These are phyloP conservation scores for Brettanomyces sp. DNA, from an alignment of 805 yeast genomes.

Conservation along the genomic window DNA sequence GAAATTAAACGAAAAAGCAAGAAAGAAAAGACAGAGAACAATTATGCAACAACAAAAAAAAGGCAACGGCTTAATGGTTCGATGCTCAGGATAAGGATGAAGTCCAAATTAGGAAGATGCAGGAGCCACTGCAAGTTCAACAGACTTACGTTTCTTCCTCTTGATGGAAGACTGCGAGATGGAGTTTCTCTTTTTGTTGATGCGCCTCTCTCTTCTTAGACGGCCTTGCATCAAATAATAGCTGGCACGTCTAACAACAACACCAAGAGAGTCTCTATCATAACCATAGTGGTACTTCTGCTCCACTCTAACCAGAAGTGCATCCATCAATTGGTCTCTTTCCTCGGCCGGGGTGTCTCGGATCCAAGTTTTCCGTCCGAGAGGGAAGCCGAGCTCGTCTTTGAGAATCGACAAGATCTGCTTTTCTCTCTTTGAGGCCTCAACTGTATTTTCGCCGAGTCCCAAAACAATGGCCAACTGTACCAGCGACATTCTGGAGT, in stretches of 20 bases:
- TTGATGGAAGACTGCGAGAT: no score
- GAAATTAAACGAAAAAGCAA: no score
- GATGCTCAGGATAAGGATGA: no score
- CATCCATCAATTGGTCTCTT: conserved; percentile 38
- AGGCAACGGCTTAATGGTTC: no score
- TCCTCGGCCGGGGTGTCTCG: conserved; percentile 57
- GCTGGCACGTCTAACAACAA: conserved; percentile 71
- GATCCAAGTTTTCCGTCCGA: conserved; percentile 79
- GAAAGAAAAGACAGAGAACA: no score
- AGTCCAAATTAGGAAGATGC: no score
- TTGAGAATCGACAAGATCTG: conserved; percentile 43
- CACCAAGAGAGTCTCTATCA: conserved; percentile 48
- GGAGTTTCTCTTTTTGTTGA: conserved; percentile 16
- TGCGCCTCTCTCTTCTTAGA: conserved; percentile 57
- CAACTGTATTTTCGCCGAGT: conserved; percentile 37
- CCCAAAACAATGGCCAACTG: conserved; percentile 46
- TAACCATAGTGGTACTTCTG: conserved; percentile 43
- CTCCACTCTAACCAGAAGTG: conserved; percentile 39
- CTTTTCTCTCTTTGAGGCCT: conserved; percentile 48
- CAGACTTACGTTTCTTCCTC: no score
- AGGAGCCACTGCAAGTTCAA: no score
- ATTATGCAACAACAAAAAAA: no score
- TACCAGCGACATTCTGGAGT: conserved; percentile 48
- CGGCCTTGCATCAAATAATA: conserved; percentile 75
- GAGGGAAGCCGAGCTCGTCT: conserved; percentile 53